Percentiles rank a stretch among this genome's conserved stretches.
Evolutionary conservation across 768 basidiomycete species (phyloP).

Genomic region (Neoboletus magnificus): DNA sequence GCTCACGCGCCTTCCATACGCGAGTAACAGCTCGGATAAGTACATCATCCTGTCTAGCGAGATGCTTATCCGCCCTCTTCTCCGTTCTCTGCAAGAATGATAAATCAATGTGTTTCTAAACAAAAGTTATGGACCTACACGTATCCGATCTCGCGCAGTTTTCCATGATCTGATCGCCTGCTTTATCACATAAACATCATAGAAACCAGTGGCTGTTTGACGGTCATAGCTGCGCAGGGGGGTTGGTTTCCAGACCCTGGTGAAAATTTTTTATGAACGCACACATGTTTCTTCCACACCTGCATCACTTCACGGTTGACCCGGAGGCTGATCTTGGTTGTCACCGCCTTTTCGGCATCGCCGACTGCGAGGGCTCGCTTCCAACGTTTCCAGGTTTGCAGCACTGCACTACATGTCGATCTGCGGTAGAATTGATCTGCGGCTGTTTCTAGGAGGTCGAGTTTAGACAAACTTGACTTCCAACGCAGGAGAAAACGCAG

Average conservation of each 20-base stretch:
- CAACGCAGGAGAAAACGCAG: constrained; percentile 49
- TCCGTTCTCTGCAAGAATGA: constrained; percentile 47
- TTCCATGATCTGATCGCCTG: constrained; percentile 54
- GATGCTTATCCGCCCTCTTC: constrained; percentile 52
- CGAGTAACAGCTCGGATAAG: constrained; percentile 56
- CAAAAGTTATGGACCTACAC: constrained; percentile 35
- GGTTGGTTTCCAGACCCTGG: constrained; percentile 2
- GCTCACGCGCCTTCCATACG: constrained; percentile 68
- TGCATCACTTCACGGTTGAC: constrained; percentile 47
- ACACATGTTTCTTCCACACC: constrained; percentile 60
- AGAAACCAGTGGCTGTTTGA: constrained; percentile 42
- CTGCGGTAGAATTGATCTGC: constrained; percentile 49
- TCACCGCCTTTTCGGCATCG: constrained; percentile 43
- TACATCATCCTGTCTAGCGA: constrained; percentile 54
- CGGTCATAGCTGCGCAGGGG: constrained; percentile 40
- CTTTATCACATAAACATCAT: constrained; percentile 44
- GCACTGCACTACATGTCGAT: constrained; percentile 36
- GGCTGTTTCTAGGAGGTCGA: constrained; percentile 44
- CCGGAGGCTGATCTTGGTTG: constrained; percentile 44
- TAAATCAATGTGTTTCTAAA: constrained; percentile 8
- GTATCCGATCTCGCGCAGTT: constrained; percentile 44
- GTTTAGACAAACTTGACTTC: constrained; percentile 41
- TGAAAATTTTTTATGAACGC: constrained; percentile 25
- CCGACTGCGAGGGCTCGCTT: constrained; percentile 42
- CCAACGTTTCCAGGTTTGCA: constrained; percentile 59